Base-by-base conservation (phyloP, 495 filamentous ascomycete genomes). In the Aspergillus sclerotioniger region DNA sequence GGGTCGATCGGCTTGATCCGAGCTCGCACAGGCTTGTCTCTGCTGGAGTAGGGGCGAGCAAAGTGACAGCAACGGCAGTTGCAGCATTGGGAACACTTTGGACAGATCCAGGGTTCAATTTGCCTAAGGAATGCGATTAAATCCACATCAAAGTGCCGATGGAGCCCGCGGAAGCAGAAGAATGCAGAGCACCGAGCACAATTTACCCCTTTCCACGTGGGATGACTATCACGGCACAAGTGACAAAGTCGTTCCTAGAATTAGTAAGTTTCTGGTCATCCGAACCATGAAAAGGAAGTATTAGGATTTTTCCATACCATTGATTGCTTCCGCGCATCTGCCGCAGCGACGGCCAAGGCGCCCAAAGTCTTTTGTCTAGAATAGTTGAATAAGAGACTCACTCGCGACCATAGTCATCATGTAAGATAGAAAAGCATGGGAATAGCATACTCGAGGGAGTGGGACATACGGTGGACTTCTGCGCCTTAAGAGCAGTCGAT, bases 11-110 rank as follows among this genome's bases (percentile, higher is more conserved):
- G 49, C 35, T 66, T 66, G 15, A 63, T 28, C 5, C 60, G 64
- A 20, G 49, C 37, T 15, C 64, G 56, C 33, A 59, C 49, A 1
- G 64, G 64, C 20, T 61, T 61, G 15, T 59, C 56, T 29, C 58
- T 63, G 46, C 61, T 61, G n/a, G 57, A 43, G 46, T 66, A 66
- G 21, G 58, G 64, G 3, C 58, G 48, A 15, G 44, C 9, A 41
- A 61, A 61, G 50, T 60, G 64, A 37, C 64, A 66, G 31, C 58
- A 63, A 20, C 60, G 60, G 17, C 64, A 66, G 32, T 63, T 66
- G 56, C 64, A 66, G 8, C 55, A 21, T 20, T 61, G 58, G 2
- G 53, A 57, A 44, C 60, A 66, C 53, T 66, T 66, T 1, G 58
- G 61, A 17, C 64, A 66, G 10, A 16, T 3, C 64, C 64, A 66